These are phyloP conservation scores for Lachancea thermotolerans DNA, from an alignment of 805 yeast species.

Conservation along the genomic window DNA sequence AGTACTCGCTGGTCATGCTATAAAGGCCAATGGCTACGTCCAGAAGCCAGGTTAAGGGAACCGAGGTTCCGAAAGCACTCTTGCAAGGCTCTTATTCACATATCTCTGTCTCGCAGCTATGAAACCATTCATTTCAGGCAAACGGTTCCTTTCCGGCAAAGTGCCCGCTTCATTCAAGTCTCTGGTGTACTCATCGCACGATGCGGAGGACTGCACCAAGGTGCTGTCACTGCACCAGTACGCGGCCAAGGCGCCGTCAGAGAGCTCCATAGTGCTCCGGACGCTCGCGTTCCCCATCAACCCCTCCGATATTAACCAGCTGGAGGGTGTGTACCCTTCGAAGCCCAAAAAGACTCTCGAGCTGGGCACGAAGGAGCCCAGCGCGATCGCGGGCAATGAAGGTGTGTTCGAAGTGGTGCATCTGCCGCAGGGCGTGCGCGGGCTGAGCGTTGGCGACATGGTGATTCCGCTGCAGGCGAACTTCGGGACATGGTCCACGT, in stretches of 20 bases:
- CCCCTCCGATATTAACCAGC: conserved; percentile 84
- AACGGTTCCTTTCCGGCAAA: conserved; percentile 18
- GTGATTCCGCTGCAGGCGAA: conserved; percentile 70
- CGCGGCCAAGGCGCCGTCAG: conserved; percentile 21
- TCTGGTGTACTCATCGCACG: conserved; percentile 26
- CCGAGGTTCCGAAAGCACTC: no score
- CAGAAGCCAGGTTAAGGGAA: no score
- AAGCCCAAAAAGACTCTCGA: conserved; percentile 50
- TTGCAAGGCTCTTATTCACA: no score
- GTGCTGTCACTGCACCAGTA: conserved; percentile 25
- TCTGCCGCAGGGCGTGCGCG: conserved; percentile 47
- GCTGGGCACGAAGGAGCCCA: conserved; percentile 54
- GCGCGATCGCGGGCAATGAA: conserved; percentile 90
- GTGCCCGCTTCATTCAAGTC: conserved; percentile 26
- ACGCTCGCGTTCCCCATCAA: conserved; percentile 79
- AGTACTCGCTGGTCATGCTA: no score
- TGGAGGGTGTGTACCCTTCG: conserved; percentile 80
- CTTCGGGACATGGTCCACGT: conserved; percentile 87
- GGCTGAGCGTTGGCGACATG: conserved; percentile 72
- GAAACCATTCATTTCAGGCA: not conserved
- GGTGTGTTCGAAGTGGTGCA: conserved; percentile 83
- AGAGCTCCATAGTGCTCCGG: conserved; percentile 44
- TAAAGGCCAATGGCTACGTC: no score
- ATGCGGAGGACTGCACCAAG: conserved; percentile 25
- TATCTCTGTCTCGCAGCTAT: not conserved